Evolutionary conservation across 208 protist genomes (phyloP), one percentile per base, ranked within the genome.

Genomic region (Blechomonas ayalai): DNA sequence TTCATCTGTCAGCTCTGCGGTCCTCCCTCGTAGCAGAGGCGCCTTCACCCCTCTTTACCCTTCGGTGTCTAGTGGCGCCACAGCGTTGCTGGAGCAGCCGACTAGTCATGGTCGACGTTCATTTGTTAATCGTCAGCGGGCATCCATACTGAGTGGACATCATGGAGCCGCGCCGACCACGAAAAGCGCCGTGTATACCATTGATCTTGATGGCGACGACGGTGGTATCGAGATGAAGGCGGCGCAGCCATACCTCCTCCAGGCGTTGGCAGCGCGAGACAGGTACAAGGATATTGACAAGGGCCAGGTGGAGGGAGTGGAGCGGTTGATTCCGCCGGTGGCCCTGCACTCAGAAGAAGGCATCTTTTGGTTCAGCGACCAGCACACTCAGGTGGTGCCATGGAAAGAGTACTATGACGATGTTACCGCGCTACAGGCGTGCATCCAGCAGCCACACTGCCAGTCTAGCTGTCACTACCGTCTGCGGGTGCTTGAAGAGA

Each of bases 401-500:
- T 87, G 76, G 84, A 67, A 79, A 41, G 62, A 82, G 42, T 92
- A 86, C 44, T 78, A 73, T 35, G 63, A 76, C 28, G 74, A 89
- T 46, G 54, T 90, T 19, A 66, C 61, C 23, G 35, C 37, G 19
- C 43, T 90, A 25, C 61, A 54, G 22, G 54, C 32, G 3, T 71
- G 56, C 26, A 46, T 85, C 41, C 73, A 88, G 33, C 35, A 87
- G 43, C 67, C 70, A 4, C 29, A 33, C 25, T 84, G 76, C 40
- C 57, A 76, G 38, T 41, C 66, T 37, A 72, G 73, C 10, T 78
- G 74, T 35, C 48, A 29, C 9, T 78, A 83, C 13, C 61, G 96
- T 9, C 77, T 98, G 1, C 54, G 92, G 31, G 63, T 97, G 8
- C 55, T 97, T 22, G 92, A 97, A 51, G 77, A 92, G 32, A 96